These are phyloP conservation scores for Brassica juncea DNA, from an alignment of 345 rosid genomes.

Conservation along the genomic window DNA sequence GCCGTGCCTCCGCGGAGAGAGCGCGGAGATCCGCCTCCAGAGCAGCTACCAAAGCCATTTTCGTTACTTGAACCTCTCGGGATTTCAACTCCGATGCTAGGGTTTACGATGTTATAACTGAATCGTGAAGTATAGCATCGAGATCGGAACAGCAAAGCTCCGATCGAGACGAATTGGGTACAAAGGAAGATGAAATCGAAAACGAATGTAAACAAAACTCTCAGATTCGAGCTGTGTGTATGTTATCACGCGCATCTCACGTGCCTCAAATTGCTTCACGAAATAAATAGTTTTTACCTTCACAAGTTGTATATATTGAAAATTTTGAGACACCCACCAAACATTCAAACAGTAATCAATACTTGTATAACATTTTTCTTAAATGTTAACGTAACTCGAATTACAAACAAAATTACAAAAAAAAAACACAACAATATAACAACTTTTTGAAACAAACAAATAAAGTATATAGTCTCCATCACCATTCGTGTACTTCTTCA, in stretches of 20 bases:
- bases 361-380: neutral
- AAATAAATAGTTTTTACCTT: neutral
- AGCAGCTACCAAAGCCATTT: constrained; percentile 91
- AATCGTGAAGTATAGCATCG: constrained; percentile 18
- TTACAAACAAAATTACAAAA: neutral
- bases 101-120: constrained; percentile 7
- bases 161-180: constrained; percentile 25
- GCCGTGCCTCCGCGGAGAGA: constrained; percentile 94
- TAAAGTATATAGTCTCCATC: neutral
- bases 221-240: constrained; percentile 31
- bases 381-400: neutral
- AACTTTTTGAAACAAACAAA: neutral
- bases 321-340: constrained; percentile 15
- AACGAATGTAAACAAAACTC: neutral
- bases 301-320: neutral
- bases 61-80: constrained; percentile 25
- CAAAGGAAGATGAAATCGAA: constrained; percentile 8
- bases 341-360: neutral
- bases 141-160: constrained; percentile 38
- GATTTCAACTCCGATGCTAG: constrained; percentile 26
- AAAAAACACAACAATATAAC: neutral
- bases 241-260: constrained; percentile 34
- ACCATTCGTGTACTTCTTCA: constrained; percentile 5
- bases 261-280: constrained; percentile 9
- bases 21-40: constrained; percentile 98